Evolutionary conservation across 139 green algal species (phyloP).

Genomic region (Mychonastes homosphaera): DNA sequence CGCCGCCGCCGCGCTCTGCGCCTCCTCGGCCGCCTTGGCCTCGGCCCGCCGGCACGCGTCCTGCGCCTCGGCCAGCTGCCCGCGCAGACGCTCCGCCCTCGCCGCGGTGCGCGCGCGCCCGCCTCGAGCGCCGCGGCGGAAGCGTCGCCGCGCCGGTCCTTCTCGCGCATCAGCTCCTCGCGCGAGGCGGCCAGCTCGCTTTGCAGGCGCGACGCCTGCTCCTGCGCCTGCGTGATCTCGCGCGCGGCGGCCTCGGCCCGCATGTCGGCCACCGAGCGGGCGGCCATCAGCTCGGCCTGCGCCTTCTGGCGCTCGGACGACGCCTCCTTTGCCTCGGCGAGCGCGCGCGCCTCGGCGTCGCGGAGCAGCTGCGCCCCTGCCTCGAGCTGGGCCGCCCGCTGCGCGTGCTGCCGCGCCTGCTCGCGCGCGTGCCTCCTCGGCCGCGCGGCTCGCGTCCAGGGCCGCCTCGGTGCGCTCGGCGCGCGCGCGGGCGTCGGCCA

Average conservation of each 20-base stretch:
- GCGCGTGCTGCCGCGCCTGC: neutral
- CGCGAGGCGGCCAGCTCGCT: slow-evolving; percentile 4
- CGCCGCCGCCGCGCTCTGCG: neutral
- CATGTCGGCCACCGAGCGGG: neutral
- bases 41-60: neutral
- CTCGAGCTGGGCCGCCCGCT: neutral
- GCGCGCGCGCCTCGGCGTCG: neutral
- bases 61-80: neutral
- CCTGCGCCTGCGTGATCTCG: neutral
- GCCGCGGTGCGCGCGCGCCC: neutral
- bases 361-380: neutral
- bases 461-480: slow-evolving; percentile 8
- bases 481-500: slow-evolving; percentile 2
- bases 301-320: neutral
- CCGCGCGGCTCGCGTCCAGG: neutral
- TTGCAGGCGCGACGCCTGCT: neutral
- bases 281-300: neutral
- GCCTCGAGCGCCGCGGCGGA: neutral
- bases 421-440: neutral
- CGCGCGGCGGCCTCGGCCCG: neutral
- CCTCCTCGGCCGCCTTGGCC: neutral
- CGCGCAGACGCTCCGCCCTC: neutral
- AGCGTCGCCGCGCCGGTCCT: slow-evolving; percentile 8
- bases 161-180: neutral
- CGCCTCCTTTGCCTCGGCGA: neutral